These are phyloP conservation scores for Xylaria sp. DNA, from an alignment of 2,329 filamentous ascomycete genomes.

Conservation along the genomic window DNA sequence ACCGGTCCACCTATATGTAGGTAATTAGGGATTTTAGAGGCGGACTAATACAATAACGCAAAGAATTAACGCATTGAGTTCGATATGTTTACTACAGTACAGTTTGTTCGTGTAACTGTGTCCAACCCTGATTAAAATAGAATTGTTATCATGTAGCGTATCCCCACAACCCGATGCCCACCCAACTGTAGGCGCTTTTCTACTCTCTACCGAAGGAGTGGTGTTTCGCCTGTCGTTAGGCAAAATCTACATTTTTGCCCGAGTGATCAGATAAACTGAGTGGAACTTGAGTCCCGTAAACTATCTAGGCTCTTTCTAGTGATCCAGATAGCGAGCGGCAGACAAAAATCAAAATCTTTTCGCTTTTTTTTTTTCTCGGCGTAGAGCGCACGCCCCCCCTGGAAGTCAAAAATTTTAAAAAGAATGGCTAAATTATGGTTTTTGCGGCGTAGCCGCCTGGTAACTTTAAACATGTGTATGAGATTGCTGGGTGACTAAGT, in stretches of 20 bases:
- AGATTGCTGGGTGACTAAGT: no score
- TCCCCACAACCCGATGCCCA: neutral
- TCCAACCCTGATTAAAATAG: neutral
- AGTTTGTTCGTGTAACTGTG: neutral
- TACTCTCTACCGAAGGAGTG: neutral
- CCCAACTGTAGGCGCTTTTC: neutral
- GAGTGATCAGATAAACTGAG: no score
- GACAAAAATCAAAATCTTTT: no score
- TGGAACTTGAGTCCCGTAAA: no score
- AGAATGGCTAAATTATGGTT: no score
- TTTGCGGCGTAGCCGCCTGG: no score
- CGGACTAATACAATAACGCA: neutral
- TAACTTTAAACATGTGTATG: no score
- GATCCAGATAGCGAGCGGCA: no score
- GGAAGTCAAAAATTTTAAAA: no score
- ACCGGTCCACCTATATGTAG: neutral
- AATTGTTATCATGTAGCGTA: neutral
- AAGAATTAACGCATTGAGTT: slow-evolving; percentile 1
- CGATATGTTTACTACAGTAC: neutral
- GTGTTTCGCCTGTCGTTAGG: neutral
- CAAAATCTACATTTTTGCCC: neutral
- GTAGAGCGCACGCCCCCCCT: no score
- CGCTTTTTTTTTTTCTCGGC: no score
- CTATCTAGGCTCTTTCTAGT: no score
- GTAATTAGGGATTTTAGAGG: neutral